Evolutionary conservation across 73 alveolate genomes (phyloP).

Genomic region (Symbiodinium pilosum): DNA sequence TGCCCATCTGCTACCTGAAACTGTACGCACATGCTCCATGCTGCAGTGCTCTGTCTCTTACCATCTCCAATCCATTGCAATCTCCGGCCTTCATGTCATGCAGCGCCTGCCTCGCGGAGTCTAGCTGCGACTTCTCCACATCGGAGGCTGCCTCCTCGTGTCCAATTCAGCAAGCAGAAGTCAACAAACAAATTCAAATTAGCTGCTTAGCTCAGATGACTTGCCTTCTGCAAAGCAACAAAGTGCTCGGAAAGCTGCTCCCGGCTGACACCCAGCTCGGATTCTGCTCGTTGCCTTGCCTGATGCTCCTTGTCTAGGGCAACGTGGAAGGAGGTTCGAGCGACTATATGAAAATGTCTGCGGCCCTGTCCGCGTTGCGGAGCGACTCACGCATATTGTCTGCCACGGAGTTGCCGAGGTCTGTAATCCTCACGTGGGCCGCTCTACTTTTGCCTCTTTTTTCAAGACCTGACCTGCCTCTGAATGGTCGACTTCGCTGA

Average conservation of each 20-base stretch:
- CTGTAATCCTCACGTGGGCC: background rate
- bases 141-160: slow-evolving; percentile 43
- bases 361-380: background rate
- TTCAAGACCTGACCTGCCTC: background rate
- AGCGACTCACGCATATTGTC: background rate
- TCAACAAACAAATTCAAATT: background rate
- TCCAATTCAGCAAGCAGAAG: background rate
- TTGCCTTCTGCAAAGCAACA: slow-evolving; percentile 35
- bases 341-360: background rate
- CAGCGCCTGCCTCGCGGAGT: slow-evolving; percentile 34
- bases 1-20: slow-evolving; percentile 15
- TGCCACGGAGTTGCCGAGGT: background rate
- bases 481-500: background rate
- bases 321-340: background rate
- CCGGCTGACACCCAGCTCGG: slow-evolving; percentile 22
- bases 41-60: too few relatives aligned
- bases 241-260: slow-evolving; percentile 54
- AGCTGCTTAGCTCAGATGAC: background rate
- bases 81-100: slow-evolving; percentile 19
- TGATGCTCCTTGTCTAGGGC: background rate
- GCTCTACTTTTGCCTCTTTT: background rate
- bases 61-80: too few relatives aligned
- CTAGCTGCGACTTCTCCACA: slow-evolving; percentile 39
- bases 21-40: background rate
- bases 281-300: slow-evolving; percentile 50